Evolutionary conservation across 2,329 filamentous ascomycete genomes (phyloP).

Genomic region (Mycosphaerella arachidis): DNA sequence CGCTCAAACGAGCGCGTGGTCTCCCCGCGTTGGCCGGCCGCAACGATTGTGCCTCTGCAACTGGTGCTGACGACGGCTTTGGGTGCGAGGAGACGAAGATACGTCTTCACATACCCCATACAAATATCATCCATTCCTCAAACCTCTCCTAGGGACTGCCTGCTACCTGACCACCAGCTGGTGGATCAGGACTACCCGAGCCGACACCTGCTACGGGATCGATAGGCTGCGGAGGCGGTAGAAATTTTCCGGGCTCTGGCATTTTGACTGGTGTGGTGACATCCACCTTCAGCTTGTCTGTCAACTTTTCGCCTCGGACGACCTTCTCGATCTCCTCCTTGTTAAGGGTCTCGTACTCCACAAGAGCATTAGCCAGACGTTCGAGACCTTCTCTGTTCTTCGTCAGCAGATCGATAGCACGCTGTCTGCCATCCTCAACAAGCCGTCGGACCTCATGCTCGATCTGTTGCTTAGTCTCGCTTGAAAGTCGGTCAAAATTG

Average conservation of each 20-base stretch:
- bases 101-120: neutral
- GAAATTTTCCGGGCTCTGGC: constrained; percentile 45
- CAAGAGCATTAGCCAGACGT: constrained; percentile 76
- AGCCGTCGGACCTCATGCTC: constrained; percentile 83
- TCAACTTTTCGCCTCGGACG: constrained; percentile 76
- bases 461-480: constrained; percentile 79
- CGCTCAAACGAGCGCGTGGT: neutral
- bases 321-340: constrained; percentile 88
- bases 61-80: neutral
- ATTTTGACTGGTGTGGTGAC: constrained; percentile 62
- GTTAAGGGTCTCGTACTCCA: constrained; percentile 90
- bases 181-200: neutral
- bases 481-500: constrained; percentile 76
- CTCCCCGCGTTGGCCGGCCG: neutral
- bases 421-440: constrained; percentile 73
- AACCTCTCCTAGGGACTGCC: constrained; percentile 4
- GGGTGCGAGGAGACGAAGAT: neutral
- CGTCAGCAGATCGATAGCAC: constrained; percentile 66
- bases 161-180: neutral
- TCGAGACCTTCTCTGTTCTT: constrained; percentile 81
- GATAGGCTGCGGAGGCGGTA: constrained; percentile 1
- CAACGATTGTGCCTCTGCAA: neutral
- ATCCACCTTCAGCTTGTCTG: constrained; percentile 58
- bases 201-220: neutral
- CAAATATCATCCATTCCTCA: neutral